These are phyloP conservation scores for Metarhizium anisopliae DNA, from an alignment of 2,329 filamentous ascomycete species.

Conservation along the genomic window DNA sequence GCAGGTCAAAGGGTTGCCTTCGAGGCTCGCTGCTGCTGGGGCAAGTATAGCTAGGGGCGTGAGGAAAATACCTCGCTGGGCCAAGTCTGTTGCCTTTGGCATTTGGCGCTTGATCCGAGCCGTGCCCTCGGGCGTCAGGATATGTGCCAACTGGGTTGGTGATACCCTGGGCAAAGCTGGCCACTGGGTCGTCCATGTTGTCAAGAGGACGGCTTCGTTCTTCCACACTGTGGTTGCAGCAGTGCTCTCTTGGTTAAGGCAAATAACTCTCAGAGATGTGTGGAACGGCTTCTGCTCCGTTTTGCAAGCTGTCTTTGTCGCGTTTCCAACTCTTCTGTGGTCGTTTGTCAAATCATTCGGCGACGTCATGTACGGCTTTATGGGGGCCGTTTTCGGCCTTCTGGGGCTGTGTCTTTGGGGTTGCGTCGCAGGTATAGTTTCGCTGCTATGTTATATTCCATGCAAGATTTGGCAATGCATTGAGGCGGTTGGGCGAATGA, in stretches of 20 bases:
- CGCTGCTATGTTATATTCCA: conserved; percentile 24
- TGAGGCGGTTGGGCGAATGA: conserved; percentile 18
- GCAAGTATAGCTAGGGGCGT: not conserved
- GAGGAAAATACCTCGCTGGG: not conserved
- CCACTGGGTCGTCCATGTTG: conserved; percentile 14
- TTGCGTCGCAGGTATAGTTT: conserved; percentile 16
- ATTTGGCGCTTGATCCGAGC: not conserved
- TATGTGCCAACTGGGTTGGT: conserved; percentile 20
- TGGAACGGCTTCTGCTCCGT: conserved; percentile 24
- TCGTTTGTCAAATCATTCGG: not conserved
- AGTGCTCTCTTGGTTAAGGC: conserved; percentile 22
- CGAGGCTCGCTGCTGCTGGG: not conserved
- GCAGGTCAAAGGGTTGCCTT: not conserved
- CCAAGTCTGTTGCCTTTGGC: not conserved
- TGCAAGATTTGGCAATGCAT: conserved; percentile 22
- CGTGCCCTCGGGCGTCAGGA: conserved; percentile 14
- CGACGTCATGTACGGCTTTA: not conserved
- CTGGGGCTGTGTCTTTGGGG: conserved; percentile 14
- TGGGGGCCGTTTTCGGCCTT: not conserved
- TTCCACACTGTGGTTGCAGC: conserved; percentile 27
- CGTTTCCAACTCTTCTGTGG: not conserved
- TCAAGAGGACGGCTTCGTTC: conserved; percentile 20
- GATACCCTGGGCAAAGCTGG: conserved; percentile 17
- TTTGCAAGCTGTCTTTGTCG: conserved; percentile 19
- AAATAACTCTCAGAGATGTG: conserved; percentile 30